A percentile compares a stretch with the other conserved stretches of the same genome.
These are phyloP conservation scores for Iberis pinnata DNA, from an alignment of 345 rosid genomes.

Conservation along the genomic window DNA sequence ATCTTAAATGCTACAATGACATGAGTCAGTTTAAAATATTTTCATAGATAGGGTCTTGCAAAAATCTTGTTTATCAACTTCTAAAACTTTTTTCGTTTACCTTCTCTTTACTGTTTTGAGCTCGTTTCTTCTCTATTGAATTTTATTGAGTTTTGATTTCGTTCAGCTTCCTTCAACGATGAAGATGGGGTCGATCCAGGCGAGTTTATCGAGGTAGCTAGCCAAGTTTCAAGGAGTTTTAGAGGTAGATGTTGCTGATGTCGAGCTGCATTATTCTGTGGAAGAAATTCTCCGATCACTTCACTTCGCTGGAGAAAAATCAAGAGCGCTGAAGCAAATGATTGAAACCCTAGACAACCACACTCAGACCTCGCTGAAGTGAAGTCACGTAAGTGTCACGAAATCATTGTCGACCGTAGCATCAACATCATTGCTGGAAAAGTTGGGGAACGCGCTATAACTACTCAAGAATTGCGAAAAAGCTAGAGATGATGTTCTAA, in stretches of 20 bases:
- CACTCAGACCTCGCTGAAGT: constrained; percentile 68
- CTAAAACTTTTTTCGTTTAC: too few species aligned
- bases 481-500: constrained; percentile 32
- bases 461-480: constrained; percentile 41
- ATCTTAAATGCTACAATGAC: too few species aligned
- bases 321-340: constrained; percentile 68
- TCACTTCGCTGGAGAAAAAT: constrained; percentile 73
- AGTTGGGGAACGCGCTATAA: constrained; percentile 46
- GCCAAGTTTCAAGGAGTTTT: constrained; percentile 93
- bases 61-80: too few species aligned
- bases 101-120: neutral
- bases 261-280: constrained; percentile 93
- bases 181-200: constrained; percentile 98
- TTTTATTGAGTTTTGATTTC: constrained; percentile 4
- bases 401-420: constrained; percentile 77
- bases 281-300: constrained; percentile 98
- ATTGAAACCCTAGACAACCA: constrained; percentile 58
- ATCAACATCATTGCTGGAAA: constrained; percentile 61
- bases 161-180: constrained; percentile 10
- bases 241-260: constrained; percentile 86
- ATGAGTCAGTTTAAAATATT: too few species aligned
- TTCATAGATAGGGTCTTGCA: too few species aligned
- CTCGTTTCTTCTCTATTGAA: neutral
- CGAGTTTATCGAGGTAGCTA: constrained; percentile 69
- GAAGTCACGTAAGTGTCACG: constrained; percentile 71